Base-by-base conservation (phyloP, 2,329 filamentous ascomycete genomes). In the Fusarium sp. region DNA sequence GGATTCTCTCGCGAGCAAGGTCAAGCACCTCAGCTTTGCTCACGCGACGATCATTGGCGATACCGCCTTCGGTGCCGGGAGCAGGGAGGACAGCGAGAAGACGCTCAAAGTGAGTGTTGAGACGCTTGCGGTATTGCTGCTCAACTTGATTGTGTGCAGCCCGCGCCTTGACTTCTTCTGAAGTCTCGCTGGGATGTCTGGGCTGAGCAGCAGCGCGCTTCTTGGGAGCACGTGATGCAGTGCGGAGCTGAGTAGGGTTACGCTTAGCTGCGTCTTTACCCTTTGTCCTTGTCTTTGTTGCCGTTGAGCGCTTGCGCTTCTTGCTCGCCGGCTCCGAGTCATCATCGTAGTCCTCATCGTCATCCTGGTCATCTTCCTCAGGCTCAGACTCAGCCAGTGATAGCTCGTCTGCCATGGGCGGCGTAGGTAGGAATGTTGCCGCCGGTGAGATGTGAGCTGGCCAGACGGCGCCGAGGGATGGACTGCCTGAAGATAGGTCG, bases 21-120 rank as follows among this genome's bases (percentile, higher is more conserved):
- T 85, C 83, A n/a, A 85, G 79, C 41, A 84, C 83, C 70, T 84
- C 82, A 39, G 83, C 83, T 74, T 84, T 84, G 76, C 83, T 85
- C 63, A 84, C 72, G 55, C 75, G 77, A 65, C 70, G 77, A n/a
- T 78, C 79, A 10, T 78, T 78, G 27, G 70, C 73, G 22, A 65
- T 76, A 53, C 77, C 79, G 39, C 75, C 75, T 33, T 79, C 80
- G 25, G 77, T 80, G 12, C 35, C 72, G 42, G 60, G 81, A 72
- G 72, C 63, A 4, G 83, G 83, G 2, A 86, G 78, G 1, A 82
- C 81, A 41, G 80, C 78, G 3, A 85, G 78, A 17, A 86, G 81
- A 46, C 79, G 78, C 74, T 84, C 83, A 62, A 85, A 86, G 74
- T 86, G 83, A 5, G 79, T 77, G 65, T 85, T 86, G 38, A 86